Base-by-base conservation (phyloP, 768 basidiomycete genomes). In the Pholiota molesta region DNA sequence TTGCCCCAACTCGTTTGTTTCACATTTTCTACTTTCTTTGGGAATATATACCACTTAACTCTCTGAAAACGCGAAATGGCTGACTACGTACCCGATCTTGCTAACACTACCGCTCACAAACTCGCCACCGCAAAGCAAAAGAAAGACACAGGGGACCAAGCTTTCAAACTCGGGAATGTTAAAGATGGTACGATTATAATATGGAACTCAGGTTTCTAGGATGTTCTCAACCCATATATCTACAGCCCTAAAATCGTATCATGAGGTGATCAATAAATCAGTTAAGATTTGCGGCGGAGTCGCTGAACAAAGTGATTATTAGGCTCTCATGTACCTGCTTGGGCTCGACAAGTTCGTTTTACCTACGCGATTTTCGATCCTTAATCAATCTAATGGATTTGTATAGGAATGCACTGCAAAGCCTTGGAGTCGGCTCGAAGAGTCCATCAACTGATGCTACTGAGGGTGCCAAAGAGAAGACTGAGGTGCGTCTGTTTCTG, bases 291-390 rank as follows among this genome's bases (percentile, higher is more conserved):
- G 68, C 13, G 19, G 6, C 29, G 14, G 10, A 7, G 60, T 62
- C 21, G 61, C 59, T 62, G 31, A 61, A 28, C 55, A 13, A 53
- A 33, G 33, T 47, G 23, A 51, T 23, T 9, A 14, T 39, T 61
- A 91, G 92, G 77, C 91, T 23, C 75, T 92, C 55, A 78, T 92
- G 80, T 92, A 87, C 66, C 79, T 93, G 14, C 77, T 85, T 45
- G 92, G 92, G 21, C 73, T 94, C 52, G 88, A 92, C 80, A 94
- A 90, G 91, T 91, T 69, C 62, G 86, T 73, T 44, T 9, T 52
- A 49, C 29, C 35, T 42, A 56, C 52, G 3, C 23, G 29, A 51
- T 51, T 44, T 16, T 17, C 53, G 45, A 37, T 11, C 59, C 23
- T 29, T 29, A n/a, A 40, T 59, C 9, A 56, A 29, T 11, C n/a